Base-by-base conservation (phyloP, 441 rosid species). In the Erysimum cheiri region DNA sequence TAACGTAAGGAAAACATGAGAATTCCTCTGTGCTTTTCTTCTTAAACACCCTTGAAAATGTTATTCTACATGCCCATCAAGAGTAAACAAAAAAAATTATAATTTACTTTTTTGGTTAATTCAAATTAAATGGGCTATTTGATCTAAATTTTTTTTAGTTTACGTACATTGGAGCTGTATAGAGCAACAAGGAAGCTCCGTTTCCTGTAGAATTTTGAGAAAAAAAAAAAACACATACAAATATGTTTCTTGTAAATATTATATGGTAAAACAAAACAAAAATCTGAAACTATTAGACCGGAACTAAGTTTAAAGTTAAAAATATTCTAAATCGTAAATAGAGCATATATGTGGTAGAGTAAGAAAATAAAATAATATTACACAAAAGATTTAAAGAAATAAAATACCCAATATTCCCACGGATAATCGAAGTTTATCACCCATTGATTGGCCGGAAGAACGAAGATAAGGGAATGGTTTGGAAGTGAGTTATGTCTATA, bases 21-120 rank as follows among this genome's bases (percentile, higher is more conserved):
- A 87, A 93, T 76, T 81, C 87, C 59, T 83, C 95, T 0, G 89
- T 88, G 78, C 84, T 89, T 82, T 76, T 87, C 85, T 81, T 93
- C 83, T 76, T 85, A 53, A 84, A 59, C 46, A 93, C 88, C 81
- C 84, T 85, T 8, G 72, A 41, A 66, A 91, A 91, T 9, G 96
- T 93, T 75, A 89, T 71, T 80, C 98, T 93, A 81, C 43, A 47
- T 67, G 33, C 54, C 69, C 66, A 24, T 53, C 28, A 12, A 47
- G 11, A 7, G 37, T 15, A 11, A 8, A 12, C 19, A 32, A 47
- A 48, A 12, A 6, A 1, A 10, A 10, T 33, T 60, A 67, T 60
- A 22, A 13, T 13, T 7, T 15, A 28, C 11, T 60, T 39, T 60
- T 8, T 52, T 41, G 13, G n/a, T 61, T 43, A 35, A 15, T 24